A percentile compares a stretch with the other conserved stretches of the same genome.
phyloP scores from a whole-genome alignment of 148 eudicot species.

The Talinum fruticosum region DNA sequence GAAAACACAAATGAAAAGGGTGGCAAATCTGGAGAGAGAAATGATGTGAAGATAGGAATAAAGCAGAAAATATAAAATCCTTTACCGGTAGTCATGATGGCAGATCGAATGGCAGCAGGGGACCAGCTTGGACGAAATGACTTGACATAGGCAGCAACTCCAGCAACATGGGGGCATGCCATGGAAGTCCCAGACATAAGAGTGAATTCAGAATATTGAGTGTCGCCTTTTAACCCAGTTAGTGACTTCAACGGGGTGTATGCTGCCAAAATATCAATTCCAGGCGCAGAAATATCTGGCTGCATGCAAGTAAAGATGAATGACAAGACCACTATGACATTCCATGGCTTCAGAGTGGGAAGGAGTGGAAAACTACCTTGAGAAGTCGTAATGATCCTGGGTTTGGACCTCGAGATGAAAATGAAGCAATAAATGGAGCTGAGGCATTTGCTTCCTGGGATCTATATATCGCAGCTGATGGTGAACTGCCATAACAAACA shows the following conservation, averaged over 20 bases:
- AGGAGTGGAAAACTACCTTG: constrained; percentile 46
- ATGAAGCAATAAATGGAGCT: constrained; percentile 78
- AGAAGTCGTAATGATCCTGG: constrained; percentile 62
- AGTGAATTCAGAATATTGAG: constrained; percentile 59
- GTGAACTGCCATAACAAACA: constrained; percentile 41
- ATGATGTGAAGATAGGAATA: neutral
- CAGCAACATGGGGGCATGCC: constrained; percentile 87
- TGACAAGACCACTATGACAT: neutral
- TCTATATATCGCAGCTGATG: constrained; percentile 61
- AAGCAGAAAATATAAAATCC: neutral
- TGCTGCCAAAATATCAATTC: constrained; percentile 79
- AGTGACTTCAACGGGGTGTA: constrained; percentile 72
- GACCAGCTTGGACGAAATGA: constrained; percentile 86
- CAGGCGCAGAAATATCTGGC: constrained; percentile 96
- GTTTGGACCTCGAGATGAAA: constrained; percentile 89
- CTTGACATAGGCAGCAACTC: constrained; percentile 81
- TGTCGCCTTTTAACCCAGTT: constrained; percentile 75
- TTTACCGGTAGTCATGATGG: constrained; percentile 76
- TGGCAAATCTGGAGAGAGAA: neutral
- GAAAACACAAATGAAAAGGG: neutral
- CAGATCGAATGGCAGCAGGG: constrained; percentile 75
- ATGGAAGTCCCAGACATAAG: constrained; percentile 93
- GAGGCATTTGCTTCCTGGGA: constrained; percentile 46
- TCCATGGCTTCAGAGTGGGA: neutral
- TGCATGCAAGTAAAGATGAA: constrained; percentile 23